These are phyloP conservation scores for Coemansia sp. DNA, from an alignment of 192 early-diverging fungal genomes.

Conservation along the genomic window DNA sequence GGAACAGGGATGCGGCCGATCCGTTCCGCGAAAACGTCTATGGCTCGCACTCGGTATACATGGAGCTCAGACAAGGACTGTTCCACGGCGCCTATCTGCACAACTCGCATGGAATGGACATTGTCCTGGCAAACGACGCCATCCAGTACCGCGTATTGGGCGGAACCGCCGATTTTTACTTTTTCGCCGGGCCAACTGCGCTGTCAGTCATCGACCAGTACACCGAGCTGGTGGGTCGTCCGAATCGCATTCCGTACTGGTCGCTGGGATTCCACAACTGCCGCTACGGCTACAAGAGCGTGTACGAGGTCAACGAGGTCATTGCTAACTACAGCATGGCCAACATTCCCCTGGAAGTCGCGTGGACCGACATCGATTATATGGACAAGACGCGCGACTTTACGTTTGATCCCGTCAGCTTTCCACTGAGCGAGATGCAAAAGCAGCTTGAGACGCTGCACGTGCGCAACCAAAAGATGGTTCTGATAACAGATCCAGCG, in stretches of 20 bases:
- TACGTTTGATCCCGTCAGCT: slow-evolving; percentile 57
- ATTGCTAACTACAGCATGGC: slow-evolving; percentile 56
- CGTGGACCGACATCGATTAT: slow-evolving; percentile 72
- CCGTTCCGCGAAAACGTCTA: slow-evolving; percentile 59
- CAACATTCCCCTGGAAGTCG: slow-evolving; percentile 60
- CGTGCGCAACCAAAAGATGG: slow-evolving; percentile 53
- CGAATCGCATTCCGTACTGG: slow-evolving; percentile 61
- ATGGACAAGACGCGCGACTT: slow-evolving; percentile 65
- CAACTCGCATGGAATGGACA: slow-evolving; percentile 70
- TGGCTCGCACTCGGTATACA: slow-evolving; percentile 62
- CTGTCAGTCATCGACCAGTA: slow-evolving; percentile 54
- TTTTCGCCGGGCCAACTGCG: slow-evolving; percentile 57
- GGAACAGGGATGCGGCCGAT: slow-evolving; percentile 49
- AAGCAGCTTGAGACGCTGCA: slow-evolving; percentile 52
- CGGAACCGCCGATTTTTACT: slow-evolving; percentile 63
- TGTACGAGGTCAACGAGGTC: slow-evolving; percentile 56
- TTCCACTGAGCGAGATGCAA: slow-evolving; percentile 54
- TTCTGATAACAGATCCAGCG: slow-evolving; percentile 67
- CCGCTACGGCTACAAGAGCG: slow-evolving; percentile 60
- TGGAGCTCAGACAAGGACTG: slow-evolving; percentile 58
- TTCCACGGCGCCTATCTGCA: slow-evolving; percentile 58
- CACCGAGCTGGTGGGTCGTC: slow-evolving; percentile 63
- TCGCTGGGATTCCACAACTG: slow-evolving; percentile 64
- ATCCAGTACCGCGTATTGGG: slow-evolving; percentile 66
- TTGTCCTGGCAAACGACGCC: slow-evolving; percentile 46